Conservation (phyloP, 441 rosid species). For the Brassica hybrid region DNA sequence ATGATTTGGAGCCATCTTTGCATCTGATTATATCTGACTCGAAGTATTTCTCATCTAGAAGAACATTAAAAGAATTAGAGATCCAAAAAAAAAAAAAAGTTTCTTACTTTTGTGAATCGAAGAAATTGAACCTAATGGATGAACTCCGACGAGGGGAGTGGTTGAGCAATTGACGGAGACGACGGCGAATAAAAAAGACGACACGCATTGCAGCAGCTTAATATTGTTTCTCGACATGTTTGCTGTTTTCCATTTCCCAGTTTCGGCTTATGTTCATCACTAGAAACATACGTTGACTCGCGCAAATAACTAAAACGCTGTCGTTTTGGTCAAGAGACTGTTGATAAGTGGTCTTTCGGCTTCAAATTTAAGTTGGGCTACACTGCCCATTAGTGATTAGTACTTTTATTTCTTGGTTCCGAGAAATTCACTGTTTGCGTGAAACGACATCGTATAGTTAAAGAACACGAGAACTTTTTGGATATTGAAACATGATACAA, state of each 20-base stretch:
- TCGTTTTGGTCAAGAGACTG: not conserved
- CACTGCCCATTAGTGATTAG: not conserved
- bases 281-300: conserved; percentile 9
- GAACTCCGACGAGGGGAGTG: conserved; percentile 60
- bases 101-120: conserved; percentile 19
- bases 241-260: conserved; percentile 19
- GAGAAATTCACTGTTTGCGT: not conserved
- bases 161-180: conserved; percentile 37
- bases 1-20: conserved; percentile 82
- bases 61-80: not conserved
- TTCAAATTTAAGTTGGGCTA: not conserved
- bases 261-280: conserved; percentile 6
- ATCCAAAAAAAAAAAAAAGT: not conserved
- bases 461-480: not conserved
- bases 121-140: conserved; percentile 61
- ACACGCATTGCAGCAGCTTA: conserved; percentile 27
- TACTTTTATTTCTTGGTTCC: not conserved
- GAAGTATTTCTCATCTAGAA: conserved; percentile 71
- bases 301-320: not conserved
- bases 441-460: not conserved
- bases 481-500: not conserved
- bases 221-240: conserved; percentile 26
- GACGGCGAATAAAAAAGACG: conserved; percentile 36
- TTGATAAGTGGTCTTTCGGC: not conserved
- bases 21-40: conserved; percentile 69